Conservation (phyloP, 805 yeast genomes). For the Wickerhamomyces bisporus region DNA sequence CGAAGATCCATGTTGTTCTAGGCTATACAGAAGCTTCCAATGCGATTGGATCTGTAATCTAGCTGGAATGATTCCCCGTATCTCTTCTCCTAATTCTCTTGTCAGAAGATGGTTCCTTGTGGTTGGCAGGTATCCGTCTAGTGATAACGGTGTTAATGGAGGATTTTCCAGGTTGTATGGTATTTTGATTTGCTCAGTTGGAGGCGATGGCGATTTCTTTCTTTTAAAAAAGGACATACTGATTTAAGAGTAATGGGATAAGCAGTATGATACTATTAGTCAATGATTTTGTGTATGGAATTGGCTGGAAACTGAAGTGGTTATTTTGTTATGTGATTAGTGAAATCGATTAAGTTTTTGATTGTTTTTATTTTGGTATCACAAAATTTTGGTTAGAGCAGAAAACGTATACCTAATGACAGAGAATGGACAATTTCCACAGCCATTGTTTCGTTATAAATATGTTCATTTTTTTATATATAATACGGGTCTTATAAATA, state of each 20-base stretch:
- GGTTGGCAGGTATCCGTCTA: conserved; percentile 54
- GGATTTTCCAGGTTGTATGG: conserved; percentile 7
- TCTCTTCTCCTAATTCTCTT: conserved; percentile 64
- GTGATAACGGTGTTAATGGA: conserved; percentile 50
- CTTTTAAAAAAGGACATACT: neutral
- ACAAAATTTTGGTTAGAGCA: neutral
- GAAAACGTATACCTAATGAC: neutral
- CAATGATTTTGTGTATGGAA: no score
- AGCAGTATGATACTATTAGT: no score
- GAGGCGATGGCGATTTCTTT: conserved; percentile 1
- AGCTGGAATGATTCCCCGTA: conserved; percentile 69
- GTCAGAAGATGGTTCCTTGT: conserved; percentile 58
- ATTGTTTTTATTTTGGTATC: neutral
- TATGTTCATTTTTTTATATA: no score
- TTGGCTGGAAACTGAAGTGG: no score
- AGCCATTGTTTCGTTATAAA: no score
- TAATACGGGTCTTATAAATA: no score
- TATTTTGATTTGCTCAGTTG: neutral
- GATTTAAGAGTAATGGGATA: neutral
- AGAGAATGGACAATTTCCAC: no score
- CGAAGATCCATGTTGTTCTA: conserved; percentile 91
- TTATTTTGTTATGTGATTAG: no score
- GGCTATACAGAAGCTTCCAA: conserved; percentile 78
- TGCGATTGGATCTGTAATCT: conserved; percentile 70
- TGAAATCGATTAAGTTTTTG: neutral